Conservation (phyloP, 108 stramenopile genomes). For the Cylindrotheca closterium region DNA sequence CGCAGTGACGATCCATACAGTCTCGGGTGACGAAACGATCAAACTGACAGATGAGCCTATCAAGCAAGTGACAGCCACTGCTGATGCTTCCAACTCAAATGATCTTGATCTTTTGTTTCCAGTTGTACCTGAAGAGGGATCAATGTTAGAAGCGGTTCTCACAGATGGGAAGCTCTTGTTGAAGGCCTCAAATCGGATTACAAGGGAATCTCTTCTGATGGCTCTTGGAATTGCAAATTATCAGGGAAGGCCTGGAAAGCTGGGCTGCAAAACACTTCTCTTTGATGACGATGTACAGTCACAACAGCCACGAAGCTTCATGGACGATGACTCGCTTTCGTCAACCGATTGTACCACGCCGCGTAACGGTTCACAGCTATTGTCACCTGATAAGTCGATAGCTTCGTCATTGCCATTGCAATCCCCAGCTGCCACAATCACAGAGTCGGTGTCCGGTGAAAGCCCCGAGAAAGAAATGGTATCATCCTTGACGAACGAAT, state of each 20-base stretch:
- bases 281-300: constrained; percentile 22
- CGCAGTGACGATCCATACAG: constrained; percentile 6
- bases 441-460: not conserved
- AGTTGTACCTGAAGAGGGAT: not conserved
- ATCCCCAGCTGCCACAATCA: not conserved
- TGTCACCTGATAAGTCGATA: not conserved
- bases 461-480: constrained; percentile 7
- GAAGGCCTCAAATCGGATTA: constrained; percentile 58
- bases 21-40: constrained; percentile 8
- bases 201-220: constrained; percentile 69
- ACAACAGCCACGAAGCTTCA: not conserved
- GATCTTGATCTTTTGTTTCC: constrained; percentile 24
- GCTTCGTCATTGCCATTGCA: not conserved
- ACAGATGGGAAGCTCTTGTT: constrained; percentile 34
- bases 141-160: constrained; percentile 9
- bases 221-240: constrained; percentile 70
- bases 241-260: constrained; percentile 38
- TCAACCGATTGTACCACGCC: constrained; percentile 8
- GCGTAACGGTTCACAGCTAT: not conserved
- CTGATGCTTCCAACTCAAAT: constrained; percentile 10
- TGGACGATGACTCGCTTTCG: constrained; percentile 21
- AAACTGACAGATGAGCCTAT: constrained; percentile 15
- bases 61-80: constrained; percentile 21
- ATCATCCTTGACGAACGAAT: constrained; percentile 24
- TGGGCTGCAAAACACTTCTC: constrained; percentile 40